Evolutionary conservation across 2,329 filamentous ascomycete genomes (phyloP), one percentile per base, ranked within the genome.

Genomic region (Purpureocillium takamizusanense): DNA sequence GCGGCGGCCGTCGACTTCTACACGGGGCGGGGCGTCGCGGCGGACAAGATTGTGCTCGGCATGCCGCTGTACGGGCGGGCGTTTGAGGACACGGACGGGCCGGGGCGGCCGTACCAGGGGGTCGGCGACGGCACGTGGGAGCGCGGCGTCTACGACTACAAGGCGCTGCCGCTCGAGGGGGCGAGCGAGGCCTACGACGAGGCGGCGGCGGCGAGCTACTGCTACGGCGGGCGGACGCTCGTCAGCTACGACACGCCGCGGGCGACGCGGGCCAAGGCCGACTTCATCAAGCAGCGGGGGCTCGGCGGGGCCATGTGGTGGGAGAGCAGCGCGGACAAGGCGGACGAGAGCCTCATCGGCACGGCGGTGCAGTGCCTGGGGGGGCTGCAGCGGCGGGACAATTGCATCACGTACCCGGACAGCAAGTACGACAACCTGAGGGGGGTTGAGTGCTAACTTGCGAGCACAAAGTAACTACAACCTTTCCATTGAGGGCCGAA

Each of bases 261-360:
- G 3, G 76, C 88, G 57, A 82, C 79, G 4, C 66, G 67, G 47
- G 56, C 63, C 47, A 97, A 95, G 67, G 78, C 80, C 2, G 64
- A 74, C 10, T 95, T 79, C 56, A 76, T 95, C 53, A 74, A 69
- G 53, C 57, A 74, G 15, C 65, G 72, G 33, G 69, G 76, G 0
- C 71, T 95, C 0, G 89, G 88, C 2, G 90, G 90, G 14, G 86
- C 75, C n/a, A 95, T 97, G 89, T 97, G 87, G 87, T 95, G 88
- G 88, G 89, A 95, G 65, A 86, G 78, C 51, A 90, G 83, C 52
- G 81, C 76, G 1, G 90, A 95, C 57, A 81, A 79, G 54, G 55
- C 78, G 0, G 65, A 70, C 0, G 61, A 71, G 38, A 90, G 85
- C 50, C 56, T 95, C 53, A 87, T 89, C 39, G 64, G 60, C 7